These are phyloP conservation scores for Ascocoryne sarcoides DNA, from an alignment of 2,329 filamentous ascomycete genomes.

Conservation along the genomic window DNA sequence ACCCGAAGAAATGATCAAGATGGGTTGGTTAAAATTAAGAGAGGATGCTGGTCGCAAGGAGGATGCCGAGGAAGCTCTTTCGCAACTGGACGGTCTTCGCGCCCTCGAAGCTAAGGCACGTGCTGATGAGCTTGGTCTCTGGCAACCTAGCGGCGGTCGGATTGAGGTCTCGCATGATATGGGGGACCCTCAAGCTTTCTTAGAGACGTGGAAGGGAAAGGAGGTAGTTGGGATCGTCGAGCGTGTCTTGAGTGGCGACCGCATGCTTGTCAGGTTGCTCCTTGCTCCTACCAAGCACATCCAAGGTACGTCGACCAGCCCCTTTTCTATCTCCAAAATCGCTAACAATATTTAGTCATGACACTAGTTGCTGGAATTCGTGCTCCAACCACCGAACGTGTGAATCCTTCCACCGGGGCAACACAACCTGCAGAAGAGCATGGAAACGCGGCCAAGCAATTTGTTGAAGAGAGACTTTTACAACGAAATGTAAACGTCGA, in stretches of 20 bases:
- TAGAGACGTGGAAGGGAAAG: slow-evolving; percentile 78
- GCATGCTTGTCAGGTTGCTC: slow-evolving; percentile 74
- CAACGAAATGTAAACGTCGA: slow-evolving; percentile 79
- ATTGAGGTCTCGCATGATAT: slow-evolving; percentile 79
- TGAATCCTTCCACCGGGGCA: slow-evolving; percentile 57
- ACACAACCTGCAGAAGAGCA: slow-evolving; percentile 81
- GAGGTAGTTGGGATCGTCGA: slow-evolving; percentile 81
- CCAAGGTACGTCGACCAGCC: slow-evolving; percentile 16
- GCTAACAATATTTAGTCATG: slow-evolving; percentile 55
- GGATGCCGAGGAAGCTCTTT: slow-evolving; percentile 65
- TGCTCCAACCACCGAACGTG: slow-evolving; percentile 80
- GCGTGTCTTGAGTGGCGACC: slow-evolving; percentile 83
- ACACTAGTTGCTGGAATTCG: slow-evolving; percentile 83
- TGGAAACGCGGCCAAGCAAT: slow-evolving; percentile 80
- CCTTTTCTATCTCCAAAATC: no score
- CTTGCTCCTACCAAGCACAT: slow-evolving; percentile 76
- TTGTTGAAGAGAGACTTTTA: slow-evolving; percentile 76
- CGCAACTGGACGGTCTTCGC: slow-evolving; percentile 70
- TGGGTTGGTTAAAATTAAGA: slow-evolving; percentile 86
- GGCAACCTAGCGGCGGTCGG: slow-evolving; percentile 54
- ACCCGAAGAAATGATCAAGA: slow-evolving; percentile 75
- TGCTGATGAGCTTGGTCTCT: slow-evolving; percentile 71
- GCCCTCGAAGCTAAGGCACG: slow-evolving; percentile 70
- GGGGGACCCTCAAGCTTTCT: slow-evolving; percentile 63
- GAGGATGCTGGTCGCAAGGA: slow-evolving; percentile 92